phyloP scores from a whole-genome alignment of 345 rosid genomes.

The Heritiera littoralis region DNA sequence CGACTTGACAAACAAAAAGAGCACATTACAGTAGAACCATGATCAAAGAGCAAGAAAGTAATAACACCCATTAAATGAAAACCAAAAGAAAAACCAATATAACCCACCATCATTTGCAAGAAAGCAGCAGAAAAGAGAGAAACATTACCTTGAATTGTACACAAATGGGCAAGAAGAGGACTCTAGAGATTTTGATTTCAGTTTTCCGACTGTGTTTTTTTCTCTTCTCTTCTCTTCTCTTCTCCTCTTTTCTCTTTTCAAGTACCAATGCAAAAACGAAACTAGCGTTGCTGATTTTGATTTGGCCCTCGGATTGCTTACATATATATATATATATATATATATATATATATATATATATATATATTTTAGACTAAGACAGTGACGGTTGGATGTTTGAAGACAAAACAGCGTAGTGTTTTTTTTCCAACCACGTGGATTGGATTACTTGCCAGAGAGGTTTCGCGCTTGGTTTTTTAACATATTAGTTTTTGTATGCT shows the following conservation, averaged over 20 bases:
- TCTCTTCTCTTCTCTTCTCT: too few species aligned
- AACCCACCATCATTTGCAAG: slow-evolving; percentile 7
- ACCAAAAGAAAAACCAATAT: neutral
- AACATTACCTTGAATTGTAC: slow-evolving; percentile 46
- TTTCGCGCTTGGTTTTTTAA: neutral
- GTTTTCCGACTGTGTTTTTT: neutral
- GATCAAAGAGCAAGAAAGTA: neutral
- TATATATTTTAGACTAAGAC: neutral
- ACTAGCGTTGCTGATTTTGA: neutral
- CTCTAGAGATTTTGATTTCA: neutral
- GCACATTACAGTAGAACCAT: neutral
- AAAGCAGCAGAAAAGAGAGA: neutral
- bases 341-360: too few species aligned
- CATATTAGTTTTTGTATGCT: too few species aligned
- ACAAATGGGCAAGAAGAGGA: neutral
- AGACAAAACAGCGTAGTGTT: neutral
- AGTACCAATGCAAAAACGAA: neutral
- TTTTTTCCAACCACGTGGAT: slow-evolving; percentile 56
- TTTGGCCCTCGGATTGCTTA: neutral
- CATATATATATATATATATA: slow-evolving; percentile 13
- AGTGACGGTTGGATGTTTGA: neutral
- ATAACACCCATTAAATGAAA: slow-evolving; percentile 18
- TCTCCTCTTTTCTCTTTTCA: neutral
- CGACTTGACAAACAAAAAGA: neutral
- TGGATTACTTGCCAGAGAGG: neutral